Percentiles rank a stretch among this genome's conserved stretches.
These are phyloP conservation scores for Isabelozyma pseudorhagii DNA, from an alignment of 805 yeast genomes.

Conservation along the genomic window DNA sequence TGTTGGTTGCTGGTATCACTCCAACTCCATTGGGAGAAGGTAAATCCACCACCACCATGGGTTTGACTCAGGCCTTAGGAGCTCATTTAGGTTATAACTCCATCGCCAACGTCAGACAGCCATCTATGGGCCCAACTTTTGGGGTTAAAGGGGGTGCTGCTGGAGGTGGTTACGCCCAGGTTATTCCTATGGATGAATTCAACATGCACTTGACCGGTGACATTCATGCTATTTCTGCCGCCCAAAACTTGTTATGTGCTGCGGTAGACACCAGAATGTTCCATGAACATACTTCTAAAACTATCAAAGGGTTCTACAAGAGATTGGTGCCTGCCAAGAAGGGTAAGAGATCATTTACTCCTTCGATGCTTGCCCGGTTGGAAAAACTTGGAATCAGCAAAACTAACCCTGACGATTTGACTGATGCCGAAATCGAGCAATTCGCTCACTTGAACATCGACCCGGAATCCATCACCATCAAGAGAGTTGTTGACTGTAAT, in stretches of 20 bases:
- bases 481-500: slow-evolving; percentile 91
- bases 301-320: slow-evolving; percentile 72
- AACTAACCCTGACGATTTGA: slow-evolving; percentile 76
- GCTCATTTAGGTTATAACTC: slow-evolving; percentile 82
- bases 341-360: slow-evolving; percentile 75
- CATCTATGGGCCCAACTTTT: slow-evolving; percentile 98
- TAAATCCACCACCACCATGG: slow-evolving; percentile 93
- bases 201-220: slow-evolving; percentile 97
- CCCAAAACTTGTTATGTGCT: slow-evolving; percentile 90
- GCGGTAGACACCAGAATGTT: slow-evolving; percentile 97
- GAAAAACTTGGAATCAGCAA: slow-evolving; percentile 77
- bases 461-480: slow-evolving; percentile 86
- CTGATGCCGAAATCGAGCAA: slow-evolving; percentile 65
- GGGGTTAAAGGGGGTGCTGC: slow-evolving; percentile 99
- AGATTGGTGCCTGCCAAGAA: slow-evolving; percentile 84
- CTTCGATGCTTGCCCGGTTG: slow-evolving; percentile 74
- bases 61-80: slow-evolving; percentile 94
- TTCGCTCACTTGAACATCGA: slow-evolving; percentile 87
- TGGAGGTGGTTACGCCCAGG: slow-evolving; percentile 98
- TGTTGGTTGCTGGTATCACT: slow-evolving; percentile 94
- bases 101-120: slow-evolving; percentile 95
- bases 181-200: slow-evolving; percentile 98
- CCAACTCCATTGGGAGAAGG: slow-evolving; percentile 99
- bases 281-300: slow-evolving; percentile 84
- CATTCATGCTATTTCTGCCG: slow-evolving; percentile 93